Percentiles rank a stretch among this genome's conserved stretches.
Evolutionary conservation across 495 filamentous ascomycete species (phyloP).

Genomic region (Trichoderma reesei): DNA sequence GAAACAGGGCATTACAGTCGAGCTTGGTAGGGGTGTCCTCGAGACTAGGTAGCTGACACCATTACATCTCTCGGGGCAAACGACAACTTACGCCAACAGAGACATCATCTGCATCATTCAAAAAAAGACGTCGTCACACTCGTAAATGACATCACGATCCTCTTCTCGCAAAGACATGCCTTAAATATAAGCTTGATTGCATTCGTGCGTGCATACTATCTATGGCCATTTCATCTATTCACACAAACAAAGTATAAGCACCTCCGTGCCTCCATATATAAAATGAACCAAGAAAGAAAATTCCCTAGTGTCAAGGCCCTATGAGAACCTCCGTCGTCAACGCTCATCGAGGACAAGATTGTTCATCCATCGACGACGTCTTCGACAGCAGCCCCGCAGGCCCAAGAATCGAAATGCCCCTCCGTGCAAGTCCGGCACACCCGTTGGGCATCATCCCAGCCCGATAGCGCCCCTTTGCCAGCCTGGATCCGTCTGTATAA

Average conservation of each 20-base stretch:
- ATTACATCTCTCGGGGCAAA: no score
- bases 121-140: no score
- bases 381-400: not conserved
- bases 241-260: not conserved
- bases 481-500: constrained; percentile 7
- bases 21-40: no score
- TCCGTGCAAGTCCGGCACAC: not conserved
- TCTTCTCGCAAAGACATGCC: no score
- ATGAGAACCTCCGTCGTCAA: not conserved
- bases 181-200: not conserved
- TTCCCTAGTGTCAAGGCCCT: not conserved
- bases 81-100: no score
- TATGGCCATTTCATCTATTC: not conserved
- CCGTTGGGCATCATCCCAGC: not conserved
- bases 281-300: constrained; percentile 4
- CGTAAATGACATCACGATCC: no score
- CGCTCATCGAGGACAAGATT: not conserved
- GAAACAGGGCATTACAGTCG: no score
- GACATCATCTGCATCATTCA: no score
- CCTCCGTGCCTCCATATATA: not conserved
- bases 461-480: constrained; percentile 4
- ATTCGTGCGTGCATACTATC: not conserved
- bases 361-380: not conserved
- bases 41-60: no score
- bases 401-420: not conserved